Base-by-base conservation (phyloP, 2,329 filamentous ascomycete genomes). In the Neonectria sp. region DNA sequence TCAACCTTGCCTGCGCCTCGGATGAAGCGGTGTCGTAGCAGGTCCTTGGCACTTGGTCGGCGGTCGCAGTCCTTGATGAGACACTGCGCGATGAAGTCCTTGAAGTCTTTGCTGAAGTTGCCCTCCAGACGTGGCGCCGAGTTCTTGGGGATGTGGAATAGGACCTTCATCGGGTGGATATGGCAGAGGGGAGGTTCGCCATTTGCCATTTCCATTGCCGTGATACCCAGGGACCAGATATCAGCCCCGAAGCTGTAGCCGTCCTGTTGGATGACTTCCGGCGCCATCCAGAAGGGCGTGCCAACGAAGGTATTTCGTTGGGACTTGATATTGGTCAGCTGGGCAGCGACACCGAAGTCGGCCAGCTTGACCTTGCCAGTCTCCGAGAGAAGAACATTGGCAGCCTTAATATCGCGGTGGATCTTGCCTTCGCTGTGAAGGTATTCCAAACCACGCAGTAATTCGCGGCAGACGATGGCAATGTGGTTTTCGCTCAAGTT, bases 301-400 rank as follows among this genome's bases (percentile, higher is more conserved):
- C 96, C 96, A 24, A 99, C 96, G 77, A 99, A 98, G 0, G 96
- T 99, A 81, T 98, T 95, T 61, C 96, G 91, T 80, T 98, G 95
- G 3, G 95, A 98, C 82, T 98, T 98, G 83, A 98, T 97, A 79
- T 98, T 97, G 68, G 94, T 97, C 76, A 99, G 86, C 80, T 99
- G 96, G 33, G 96, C 95, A 8, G 96, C 96, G 48, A 99, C 96
- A 67, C 96, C 96, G 78, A 99, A 99, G 82, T 99, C 95, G 46
- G 95, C 95, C 73, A 98, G 86, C 85, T 98, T 98, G 79, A 98
- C 95, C 78, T 94, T 95, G 76, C 95, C 95, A 4, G 89, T 87
- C 73, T 95, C 92, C 0, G 95, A 96, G n/a, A 98, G 87, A n/a
- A 98, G 87, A 35, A 98, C 91, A 73, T 98, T 98, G 65, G 95